phyloP scores from a whole-genome alignment of 805 yeast species.

The Blastobotrys robertii region DNA sequence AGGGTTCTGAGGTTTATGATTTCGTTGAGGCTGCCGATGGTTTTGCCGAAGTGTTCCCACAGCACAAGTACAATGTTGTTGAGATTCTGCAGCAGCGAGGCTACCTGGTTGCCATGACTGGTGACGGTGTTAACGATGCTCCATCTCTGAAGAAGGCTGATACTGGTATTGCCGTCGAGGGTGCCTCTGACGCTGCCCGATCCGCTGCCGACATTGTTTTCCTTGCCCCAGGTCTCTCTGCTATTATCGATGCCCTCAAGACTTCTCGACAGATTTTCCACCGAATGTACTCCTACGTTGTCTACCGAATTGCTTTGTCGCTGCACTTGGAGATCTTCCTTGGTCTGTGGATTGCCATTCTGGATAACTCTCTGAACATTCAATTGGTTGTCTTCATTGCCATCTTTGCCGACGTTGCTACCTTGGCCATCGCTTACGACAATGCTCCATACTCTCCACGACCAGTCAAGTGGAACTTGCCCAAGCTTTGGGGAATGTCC shows the following conservation, averaged over 20 bases:
- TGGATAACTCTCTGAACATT: slow-evolving; percentile 78
- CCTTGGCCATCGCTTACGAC: slow-evolving; percentile 77
- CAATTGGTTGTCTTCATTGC: slow-evolving; percentile 93
- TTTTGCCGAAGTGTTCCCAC: slow-evolving; percentile 68
- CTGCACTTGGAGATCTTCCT: slow-evolving; percentile 89
- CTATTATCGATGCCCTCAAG: slow-evolving; percentile 57
- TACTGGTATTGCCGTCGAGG: slow-evolving; percentile 78
- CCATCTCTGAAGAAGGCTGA: slow-evolving; percentile 63
- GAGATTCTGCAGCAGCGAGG: slow-evolving; percentile 57
- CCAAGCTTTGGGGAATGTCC: slow-evolving; percentile 84
- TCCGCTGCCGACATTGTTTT: slow-evolving; percentile 38
- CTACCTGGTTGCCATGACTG: slow-evolving; percentile 60
- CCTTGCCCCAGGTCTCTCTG: slow-evolving; percentile 52
- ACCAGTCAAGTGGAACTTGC: slow-evolving; percentile 95
- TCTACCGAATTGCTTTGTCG: slow-evolving; percentile 94
- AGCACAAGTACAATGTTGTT: slow-evolving; percentile 58
- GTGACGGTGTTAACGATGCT: slow-evolving; percentile 63
- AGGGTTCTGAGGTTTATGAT: slow-evolving; percentile 57
- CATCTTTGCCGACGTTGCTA: slow-evolving; percentile 79
- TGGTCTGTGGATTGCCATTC: slow-evolving; percentile 94
- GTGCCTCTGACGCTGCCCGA: slow-evolving; percentile 37
- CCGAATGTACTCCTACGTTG: slow-evolving; percentile 98
- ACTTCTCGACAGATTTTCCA: slow-evolving; percentile 96
- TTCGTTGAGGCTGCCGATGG: slow-evolving; percentile 87
- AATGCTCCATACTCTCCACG: slow-evolving; percentile 89